These are phyloP conservation scores for Elaeagnus macrophylla DNA, from an alignment of 306 rosid genomes.

Conservation along the genomic window DNA sequence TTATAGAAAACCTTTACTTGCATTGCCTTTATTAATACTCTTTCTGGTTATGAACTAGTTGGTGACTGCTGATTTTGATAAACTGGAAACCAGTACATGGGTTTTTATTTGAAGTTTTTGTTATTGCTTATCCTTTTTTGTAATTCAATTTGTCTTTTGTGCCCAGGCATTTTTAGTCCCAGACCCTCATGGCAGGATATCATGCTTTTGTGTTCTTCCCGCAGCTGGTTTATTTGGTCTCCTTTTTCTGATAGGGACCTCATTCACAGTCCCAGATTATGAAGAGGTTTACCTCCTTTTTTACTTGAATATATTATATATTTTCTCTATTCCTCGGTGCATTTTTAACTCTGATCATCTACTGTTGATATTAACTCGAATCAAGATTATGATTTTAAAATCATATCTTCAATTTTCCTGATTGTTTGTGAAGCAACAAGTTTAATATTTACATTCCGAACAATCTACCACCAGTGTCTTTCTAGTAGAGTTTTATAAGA, in stretches of 20 bases:
- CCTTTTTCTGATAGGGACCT: conserved; percentile 30
- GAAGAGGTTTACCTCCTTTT: conserved; percentile 39
- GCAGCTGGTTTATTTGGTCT: conserved; percentile 38
- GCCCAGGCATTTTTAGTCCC: conserved; percentile 31
- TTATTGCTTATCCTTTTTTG: background rate
- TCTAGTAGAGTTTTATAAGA: no score
- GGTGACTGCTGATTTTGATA: background rate
- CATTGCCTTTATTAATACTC: background rate
- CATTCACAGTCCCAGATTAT: conserved; percentile 28
- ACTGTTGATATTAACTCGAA: no score
- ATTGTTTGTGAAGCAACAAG: no score
- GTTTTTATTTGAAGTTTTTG: background rate
- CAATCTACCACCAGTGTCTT: no score
- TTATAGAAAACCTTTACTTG: no score
- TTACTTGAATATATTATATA: background rate
- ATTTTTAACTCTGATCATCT: no score
- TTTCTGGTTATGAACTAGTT: background rate
- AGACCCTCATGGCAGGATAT: conserved; percentile 33
- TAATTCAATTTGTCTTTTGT: background rate
- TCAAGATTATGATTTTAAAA: no score
- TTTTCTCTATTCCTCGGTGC: background rate
- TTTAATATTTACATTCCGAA: no score
- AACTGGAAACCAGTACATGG: background rate
- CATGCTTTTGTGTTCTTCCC: conserved; percentile 44
- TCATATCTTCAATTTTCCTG: no score